These are phyloP conservation scores for Colletotrichum cereale DNA, from an alignment of 2,329 filamentous ascomycete species.

Conservation along the genomic window DNA sequence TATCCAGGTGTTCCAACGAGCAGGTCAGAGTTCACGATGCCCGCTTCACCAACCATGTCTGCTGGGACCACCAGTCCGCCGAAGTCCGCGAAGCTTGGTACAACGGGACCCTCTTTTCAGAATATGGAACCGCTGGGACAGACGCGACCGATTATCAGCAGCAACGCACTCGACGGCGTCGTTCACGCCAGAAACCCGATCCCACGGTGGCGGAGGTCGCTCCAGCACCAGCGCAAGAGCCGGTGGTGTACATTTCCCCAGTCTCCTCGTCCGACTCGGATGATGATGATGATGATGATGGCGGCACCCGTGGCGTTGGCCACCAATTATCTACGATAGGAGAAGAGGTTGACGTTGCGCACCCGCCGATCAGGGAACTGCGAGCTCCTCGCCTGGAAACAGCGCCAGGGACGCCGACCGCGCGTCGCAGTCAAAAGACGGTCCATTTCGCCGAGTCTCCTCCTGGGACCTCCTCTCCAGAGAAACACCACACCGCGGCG, in stretches of 20 bases:
- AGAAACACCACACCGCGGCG: neutral
- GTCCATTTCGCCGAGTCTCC: conserved; percentile 36
- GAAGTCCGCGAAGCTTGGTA: conserved; percentile 22
- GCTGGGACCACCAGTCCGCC: conserved; percentile 33
- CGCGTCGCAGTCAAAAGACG: conserved; percentile 38
- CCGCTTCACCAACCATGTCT: conserved; percentile 35
- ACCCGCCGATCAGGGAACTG: neutral
- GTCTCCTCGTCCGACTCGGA: neutral
- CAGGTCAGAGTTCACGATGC: conserved; percentile 32
- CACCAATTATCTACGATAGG: conserved; percentile 22
- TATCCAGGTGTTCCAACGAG: conserved; percentile 29
- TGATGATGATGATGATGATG: conserved; percentile 17
- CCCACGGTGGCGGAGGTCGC: neutral
- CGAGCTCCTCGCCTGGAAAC: neutral
- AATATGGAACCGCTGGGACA: neutral
- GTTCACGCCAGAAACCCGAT: conserved; percentile 20
- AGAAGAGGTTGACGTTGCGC: conserved; percentile 2
- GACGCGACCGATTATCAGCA: conserved; percentile 7
- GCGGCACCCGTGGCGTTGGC: neutral
- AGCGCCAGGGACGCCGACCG: conserved; percentile 20
- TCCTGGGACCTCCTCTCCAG: conserved; percentile 8
- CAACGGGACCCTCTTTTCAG: neutral
- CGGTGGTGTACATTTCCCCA: neutral
- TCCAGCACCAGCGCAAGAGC: neutral
- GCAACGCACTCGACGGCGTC: conserved; percentile 26